Conservation (phyloP, 495 filamentous ascomycete genomes). For the Penicillium flavigenum region DNA sequence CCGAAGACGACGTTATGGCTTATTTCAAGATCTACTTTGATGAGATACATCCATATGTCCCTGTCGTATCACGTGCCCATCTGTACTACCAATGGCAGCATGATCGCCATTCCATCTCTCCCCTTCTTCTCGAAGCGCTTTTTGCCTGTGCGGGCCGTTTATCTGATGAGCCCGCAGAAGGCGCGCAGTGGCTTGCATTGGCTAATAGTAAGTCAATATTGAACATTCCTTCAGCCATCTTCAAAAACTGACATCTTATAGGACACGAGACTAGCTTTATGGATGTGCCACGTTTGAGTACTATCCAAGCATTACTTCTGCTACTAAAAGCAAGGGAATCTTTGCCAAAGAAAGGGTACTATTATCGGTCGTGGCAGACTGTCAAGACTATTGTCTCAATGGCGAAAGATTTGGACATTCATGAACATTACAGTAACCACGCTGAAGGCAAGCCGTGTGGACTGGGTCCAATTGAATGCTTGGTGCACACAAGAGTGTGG, state of each 20-base stretch:
- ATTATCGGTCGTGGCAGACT: constrained; percentile 97
- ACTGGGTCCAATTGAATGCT: constrained; percentile 68
- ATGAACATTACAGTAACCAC: constrained; percentile 82
- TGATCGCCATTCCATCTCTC: constrained; percentile 82
- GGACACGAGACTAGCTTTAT: constrained; percentile 95
- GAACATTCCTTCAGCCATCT: not conserved
- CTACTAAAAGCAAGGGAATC: constrained; percentile 90
- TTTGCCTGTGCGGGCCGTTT: constrained; percentile 88
- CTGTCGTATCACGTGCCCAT: constrained; percentile 78
- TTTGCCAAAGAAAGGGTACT: constrained; percentile 90
- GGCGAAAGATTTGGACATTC: constrained; percentile 87
- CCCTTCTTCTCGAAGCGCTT: constrained; percentile 88
- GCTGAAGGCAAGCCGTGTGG: constrained; percentile 67
- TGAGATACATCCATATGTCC: constrained; percentile 94
- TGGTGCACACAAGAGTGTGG: constrained; percentile 85
- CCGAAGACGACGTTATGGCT: constrained; percentile 74
- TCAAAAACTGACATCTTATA: constrained; percentile 37
- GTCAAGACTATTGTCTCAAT: constrained; percentile 89
- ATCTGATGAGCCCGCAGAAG: constrained; percentile 77
- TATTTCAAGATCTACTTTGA: constrained; percentile 93
- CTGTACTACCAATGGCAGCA: constrained; percentile 93
- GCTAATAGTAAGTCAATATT: constrained; percentile 69
- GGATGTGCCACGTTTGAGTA: constrained; percentile 90
- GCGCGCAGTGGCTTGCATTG: constrained; percentile 91
- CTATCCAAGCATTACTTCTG: constrained; percentile 86